Evolutionary conservation across 2,329 filamentous ascomycete genomes (phyloP).

Genomic region (Colletotrichum sp.): DNA sequence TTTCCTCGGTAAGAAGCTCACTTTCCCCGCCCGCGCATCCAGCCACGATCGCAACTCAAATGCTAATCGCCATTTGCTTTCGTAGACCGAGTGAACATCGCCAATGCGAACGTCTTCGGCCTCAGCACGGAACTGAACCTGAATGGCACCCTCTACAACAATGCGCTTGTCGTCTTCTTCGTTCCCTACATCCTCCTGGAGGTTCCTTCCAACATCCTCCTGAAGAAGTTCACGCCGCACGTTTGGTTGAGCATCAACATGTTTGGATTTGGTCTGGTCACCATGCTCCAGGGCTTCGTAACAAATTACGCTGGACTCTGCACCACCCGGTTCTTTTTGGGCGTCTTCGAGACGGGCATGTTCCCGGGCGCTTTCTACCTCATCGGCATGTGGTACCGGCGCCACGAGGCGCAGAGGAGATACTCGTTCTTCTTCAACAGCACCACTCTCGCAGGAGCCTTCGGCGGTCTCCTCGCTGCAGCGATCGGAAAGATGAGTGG

Average conservation of each 20-base stretch:
- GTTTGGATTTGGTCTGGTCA: constrained; percentile 80
- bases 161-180: constrained; percentile 81
- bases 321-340: constrained; percentile 84
- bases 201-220: constrained; percentile 50
- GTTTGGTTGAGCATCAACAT: constrained; percentile 83
- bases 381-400: constrained; percentile 88
- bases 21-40: background rate
- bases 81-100: constrained; percentile 75
- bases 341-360: constrained; percentile 77
- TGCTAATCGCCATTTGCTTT: background rate
- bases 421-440: constrained; percentile 94
- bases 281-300: constrained; percentile 78
- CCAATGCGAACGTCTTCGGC: constrained; percentile 74
- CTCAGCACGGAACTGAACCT: constrained; percentile 68
- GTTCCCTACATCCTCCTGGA: constrained; percentile 80
- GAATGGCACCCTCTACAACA: constrained; percentile 69
- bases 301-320: constrained; percentile 79
- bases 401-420: constrained; percentile 86
- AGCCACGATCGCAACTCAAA: background rate
- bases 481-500: constrained; percentile 75
- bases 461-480: constrained; percentile 32
- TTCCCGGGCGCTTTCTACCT: constrained; percentile 64
- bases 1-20: constrained; percentile 56
- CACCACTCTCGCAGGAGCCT: constrained; percentile 55
- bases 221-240: constrained; percentile 54